phyloP scores from a whole-genome alignment of 1,284 basidiomycete genomes.

The Peniophora sp. region DNA sequence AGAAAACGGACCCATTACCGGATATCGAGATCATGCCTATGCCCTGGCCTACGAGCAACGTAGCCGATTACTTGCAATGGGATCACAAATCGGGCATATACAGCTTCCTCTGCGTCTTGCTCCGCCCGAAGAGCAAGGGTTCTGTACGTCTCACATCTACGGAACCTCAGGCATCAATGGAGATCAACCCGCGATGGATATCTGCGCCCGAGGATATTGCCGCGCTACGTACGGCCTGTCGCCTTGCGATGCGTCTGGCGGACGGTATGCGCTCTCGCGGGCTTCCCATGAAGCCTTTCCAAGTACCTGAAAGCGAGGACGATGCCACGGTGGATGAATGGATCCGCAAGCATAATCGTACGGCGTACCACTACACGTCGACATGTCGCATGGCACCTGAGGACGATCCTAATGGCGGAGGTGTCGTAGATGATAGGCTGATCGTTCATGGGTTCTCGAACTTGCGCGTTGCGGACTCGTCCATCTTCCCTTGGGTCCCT shows the following conservation, averaged over 20 bases:
- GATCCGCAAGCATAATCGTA: slow-evolving; percentile 11
- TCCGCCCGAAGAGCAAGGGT: slow-evolving; percentile 18
- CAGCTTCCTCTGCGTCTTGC: slow-evolving; percentile 13
- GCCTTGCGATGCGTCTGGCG: slow-evolving; percentile 29
- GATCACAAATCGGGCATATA: slow-evolving; percentile 12
- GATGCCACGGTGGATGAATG: slow-evolving; percentile 19
- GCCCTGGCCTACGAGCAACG: not conserved
- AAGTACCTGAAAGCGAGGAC: slow-evolving; percentile 15
- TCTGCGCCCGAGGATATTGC: slow-evolving; percentile 19
- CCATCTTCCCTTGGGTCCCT: slow-evolving; percentile 23
- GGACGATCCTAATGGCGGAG: slow-evolving; percentile 13
- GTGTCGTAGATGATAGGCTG: slow-evolving; percentile 31
- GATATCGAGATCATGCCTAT: slow-evolving; percentile 21
- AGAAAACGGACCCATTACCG: slow-evolving; percentile 10
- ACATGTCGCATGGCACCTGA: slow-evolving; percentile 24
- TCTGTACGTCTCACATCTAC: slow-evolving; percentile 23
- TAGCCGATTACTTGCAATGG: not conserved
- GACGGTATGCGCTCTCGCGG: slow-evolving; percentile 20
- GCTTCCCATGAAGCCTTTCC: slow-evolving; percentile 16
- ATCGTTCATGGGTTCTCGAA: slow-evolving; percentile 28
- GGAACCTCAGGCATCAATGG: slow-evolving; percentile 27
- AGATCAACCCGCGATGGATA: slow-evolving; percentile 32
- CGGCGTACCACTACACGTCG: slow-evolving; percentile 20
- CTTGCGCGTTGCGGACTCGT: slow-evolving; percentile 26
- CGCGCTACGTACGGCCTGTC: slow-evolving; percentile 30